These are phyloP conservation scores for Populus tomentosa DNA, from an alignment of 441 rosid genomes.

Conservation along the genomic window DNA sequence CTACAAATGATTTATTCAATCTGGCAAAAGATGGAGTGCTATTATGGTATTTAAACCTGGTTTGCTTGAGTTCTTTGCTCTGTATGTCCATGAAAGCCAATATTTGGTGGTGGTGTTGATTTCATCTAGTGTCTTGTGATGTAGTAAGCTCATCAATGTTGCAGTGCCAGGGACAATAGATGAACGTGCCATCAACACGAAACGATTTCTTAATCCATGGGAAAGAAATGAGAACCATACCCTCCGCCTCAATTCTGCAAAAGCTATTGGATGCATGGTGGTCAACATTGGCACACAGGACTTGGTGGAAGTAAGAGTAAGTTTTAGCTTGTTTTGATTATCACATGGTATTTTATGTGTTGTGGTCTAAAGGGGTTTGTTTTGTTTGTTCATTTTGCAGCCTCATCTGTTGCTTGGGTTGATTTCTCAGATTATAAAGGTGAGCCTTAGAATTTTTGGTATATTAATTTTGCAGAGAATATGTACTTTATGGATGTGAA, in stretches of 20 bases:
- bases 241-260: too few relatives aligned
- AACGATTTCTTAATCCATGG: too few relatives aligned
- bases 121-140: too few relatives aligned
- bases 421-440: constrained; percentile 99
- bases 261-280: too few relatives aligned
- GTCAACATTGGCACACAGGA: constrained; percentile 72
- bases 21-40: constrained; percentile 93
- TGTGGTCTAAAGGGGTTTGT: constrained; percentile 5
- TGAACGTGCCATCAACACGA: too few relatives aligned
- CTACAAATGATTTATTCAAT: constrained; percentile 74
- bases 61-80: background rate
- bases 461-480: background rate
- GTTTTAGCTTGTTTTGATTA: constrained; percentile 26
- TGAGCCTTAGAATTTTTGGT: constrained; percentile 19
- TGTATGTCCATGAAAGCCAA: background rate
- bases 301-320: constrained; percentile 50
- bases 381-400: constrained; percentile 35
- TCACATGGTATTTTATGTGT: constrained; percentile 8
- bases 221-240: too few relatives aligned
- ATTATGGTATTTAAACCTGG: constrained; percentile 61
- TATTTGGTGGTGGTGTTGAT: too few relatives aligned
- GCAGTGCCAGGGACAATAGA: too few relatives aligned
- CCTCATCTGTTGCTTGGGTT: constrained; percentile 93
- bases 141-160: too few relatives aligned
- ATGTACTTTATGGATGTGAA: too few relatives aligned